Evolutionary conservation across 306 rosid genomes (phyloP).

Genomic region (Canavalia gladiata): DNA sequence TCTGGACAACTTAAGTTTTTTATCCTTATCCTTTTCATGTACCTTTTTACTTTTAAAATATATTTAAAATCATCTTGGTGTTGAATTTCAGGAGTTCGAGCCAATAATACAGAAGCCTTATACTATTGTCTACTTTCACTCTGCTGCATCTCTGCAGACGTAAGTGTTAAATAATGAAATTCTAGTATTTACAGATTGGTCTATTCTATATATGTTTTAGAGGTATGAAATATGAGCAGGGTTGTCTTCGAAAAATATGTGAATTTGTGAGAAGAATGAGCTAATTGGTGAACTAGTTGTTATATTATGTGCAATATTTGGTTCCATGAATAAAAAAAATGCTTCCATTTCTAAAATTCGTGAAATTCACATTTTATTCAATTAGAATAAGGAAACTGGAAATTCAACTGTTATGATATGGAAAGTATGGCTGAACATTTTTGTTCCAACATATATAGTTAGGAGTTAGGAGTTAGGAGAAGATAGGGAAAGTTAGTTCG

Average conservation of each 20-base stretch:
- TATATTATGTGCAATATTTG: conserved; percentile 34
- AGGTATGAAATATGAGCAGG: conserved; percentile 7
- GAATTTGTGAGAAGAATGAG: conserved; percentile 6
- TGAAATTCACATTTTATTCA: conserved; percentile 17
- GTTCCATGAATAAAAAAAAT: background rate
- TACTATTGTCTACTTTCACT: conserved; percentile 91
- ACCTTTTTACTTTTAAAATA: conserved; percentile 26
- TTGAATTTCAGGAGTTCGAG: conserved; percentile 88
- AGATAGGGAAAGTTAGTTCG: too few relatives aligned
- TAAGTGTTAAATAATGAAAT: conserved; percentile 62
- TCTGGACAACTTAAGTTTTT: conserved; percentile 24
- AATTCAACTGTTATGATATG: conserved; percentile 3
- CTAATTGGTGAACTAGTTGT: conserved; percentile 22
- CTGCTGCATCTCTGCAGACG: conserved; percentile 96
- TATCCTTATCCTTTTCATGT: background rate
- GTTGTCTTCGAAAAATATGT: conserved; percentile 13
- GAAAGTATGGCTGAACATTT: conserved; percentile 22
- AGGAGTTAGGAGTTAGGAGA: too few relatives aligned
- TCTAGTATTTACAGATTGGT: conserved; percentile 32
- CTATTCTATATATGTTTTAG: conserved; percentile 23
- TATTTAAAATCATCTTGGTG: conserved; percentile 35
- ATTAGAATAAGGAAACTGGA: conserved; percentile 11
- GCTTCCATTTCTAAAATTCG: conserved; percentile 34
- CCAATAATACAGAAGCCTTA: conserved; percentile 95
- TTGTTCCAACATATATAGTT: background rate